A percentile compares a stretch with the other conserved stretches of the same genome.
These are phyloP conservation scores for Sedum album DNA, from an alignment of 164 flowering plant species.

Conservation along the genomic window DNA sequence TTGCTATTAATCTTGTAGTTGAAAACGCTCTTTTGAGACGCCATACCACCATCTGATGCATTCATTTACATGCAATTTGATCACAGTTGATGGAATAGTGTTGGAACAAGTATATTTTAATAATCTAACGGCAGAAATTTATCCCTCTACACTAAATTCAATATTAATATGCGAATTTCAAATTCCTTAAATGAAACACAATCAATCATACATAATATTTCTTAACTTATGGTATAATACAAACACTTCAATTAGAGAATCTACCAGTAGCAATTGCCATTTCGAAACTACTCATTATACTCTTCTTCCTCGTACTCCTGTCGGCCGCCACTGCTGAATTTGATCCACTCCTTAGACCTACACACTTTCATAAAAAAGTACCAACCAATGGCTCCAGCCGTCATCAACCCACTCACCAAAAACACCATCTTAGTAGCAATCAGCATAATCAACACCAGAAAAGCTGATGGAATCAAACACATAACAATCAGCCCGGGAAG, in stretches of 20 bases:
- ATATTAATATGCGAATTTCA: too few species aligned
- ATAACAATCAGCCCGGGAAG: constrained; percentile 28
- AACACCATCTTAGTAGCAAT: constrained; percentile 31
- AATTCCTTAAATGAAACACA: too few species aligned
- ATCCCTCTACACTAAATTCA: too few species aligned
- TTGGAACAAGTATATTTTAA: too few species aligned
- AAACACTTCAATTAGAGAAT: background rate
- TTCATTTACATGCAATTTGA: too few species aligned
- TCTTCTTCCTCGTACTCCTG: constrained; percentile 5
- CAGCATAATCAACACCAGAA: constrained; percentile 34
- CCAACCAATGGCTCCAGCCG: constrained; percentile 34
- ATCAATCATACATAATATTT: too few species aligned
- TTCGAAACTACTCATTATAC: background rate
- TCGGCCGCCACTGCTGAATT: constrained; percentile 13
- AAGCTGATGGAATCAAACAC: constrained; percentile 49
- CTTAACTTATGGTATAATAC: too few species aligned
- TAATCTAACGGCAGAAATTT: too few species aligned
- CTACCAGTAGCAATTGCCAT: background rate
- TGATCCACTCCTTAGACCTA: constrained; percentile 28
- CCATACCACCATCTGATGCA: background rate
- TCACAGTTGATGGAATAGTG: too few species aligned
- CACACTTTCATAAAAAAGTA: constrained; percentile 34
- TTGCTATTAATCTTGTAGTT: background rate
- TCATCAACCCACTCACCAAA: constrained; percentile 42
- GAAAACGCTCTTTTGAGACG: background rate